These are phyloP conservation scores for Aspergillus pseudoglaucus DNA, from an alignment of 2,329 filamentous ascomycete species.

Conservation along the genomic window DNA sequence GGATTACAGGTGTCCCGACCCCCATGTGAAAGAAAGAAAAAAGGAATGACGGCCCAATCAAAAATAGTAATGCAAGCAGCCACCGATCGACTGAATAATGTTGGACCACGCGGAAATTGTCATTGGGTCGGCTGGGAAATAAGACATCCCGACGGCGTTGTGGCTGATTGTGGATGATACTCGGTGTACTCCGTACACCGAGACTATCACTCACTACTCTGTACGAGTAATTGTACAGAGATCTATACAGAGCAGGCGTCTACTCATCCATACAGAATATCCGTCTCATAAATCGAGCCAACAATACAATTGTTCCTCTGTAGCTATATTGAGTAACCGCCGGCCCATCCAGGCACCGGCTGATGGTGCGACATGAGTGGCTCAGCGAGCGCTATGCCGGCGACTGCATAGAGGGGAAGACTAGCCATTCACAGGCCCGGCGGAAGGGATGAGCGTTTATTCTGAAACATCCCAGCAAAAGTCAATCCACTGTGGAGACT, in stretches of 20 bases:
- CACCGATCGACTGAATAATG: no score
- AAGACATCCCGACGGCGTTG: background rate
- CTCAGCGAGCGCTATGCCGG: background rate
- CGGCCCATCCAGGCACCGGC: no score
- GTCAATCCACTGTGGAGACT: background rate
- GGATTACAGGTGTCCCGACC: no score
- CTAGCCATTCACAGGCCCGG: background rate
- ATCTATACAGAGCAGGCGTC: background rate
- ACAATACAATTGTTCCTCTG: no score
- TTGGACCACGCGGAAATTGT: no score
- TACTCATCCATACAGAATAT: no score
- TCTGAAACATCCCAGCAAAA: conserved; percentile 4
- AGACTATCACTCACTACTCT: background rate
- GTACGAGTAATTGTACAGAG: background rate
- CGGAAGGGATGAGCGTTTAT: background rate
- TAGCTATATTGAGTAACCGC: no score
- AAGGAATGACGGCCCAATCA: background rate
- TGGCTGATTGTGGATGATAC: background rate
- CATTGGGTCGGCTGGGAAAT: background rate
- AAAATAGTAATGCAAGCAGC: no score
- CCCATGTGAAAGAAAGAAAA: background rate
- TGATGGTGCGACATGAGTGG: background rate
- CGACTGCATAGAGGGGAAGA: background rate
- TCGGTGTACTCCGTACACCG: no score
- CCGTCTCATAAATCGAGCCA: no score